Evolutionary conservation across 2,329 filamentous ascomycete species (phyloP).

Genomic region (Aspergillus sp.): DNA sequence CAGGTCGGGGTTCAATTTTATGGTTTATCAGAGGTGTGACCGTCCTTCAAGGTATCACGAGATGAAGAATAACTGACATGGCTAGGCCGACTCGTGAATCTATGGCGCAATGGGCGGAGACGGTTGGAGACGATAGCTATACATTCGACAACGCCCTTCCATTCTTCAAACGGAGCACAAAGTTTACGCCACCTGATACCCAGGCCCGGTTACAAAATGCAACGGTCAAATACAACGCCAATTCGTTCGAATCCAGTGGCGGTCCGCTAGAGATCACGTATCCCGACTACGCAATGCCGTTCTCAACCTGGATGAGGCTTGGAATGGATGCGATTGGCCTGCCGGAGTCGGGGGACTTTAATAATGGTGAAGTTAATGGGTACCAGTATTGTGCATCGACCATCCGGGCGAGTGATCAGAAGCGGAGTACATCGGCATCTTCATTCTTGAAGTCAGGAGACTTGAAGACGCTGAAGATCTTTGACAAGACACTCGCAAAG

Average conservation of each 20-base stretch:
- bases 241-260: slow-evolving; percentile 25
- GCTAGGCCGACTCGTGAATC: slow-evolving; percentile 19
- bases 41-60: too few relatives aligned
- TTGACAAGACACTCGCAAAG: slow-evolving; percentile 48
- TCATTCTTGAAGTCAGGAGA: slow-evolving; percentile 35
- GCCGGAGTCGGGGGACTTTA: slow-evolving; percentile 42
- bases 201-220: slow-evolving; percentile 22
- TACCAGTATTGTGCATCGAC: slow-evolving; percentile 44
- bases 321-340: slow-evolving; percentile 51
- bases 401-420: slow-evolving; percentile 31
- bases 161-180: slow-evolving; percentile 32
- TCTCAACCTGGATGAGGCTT: slow-evolving; percentile 44
- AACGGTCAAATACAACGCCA: slow-evolving; percentile 20
- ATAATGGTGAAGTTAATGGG: slow-evolving; percentile 49
- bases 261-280: slow-evolving; percentile 49
- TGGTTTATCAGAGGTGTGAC: slow-evolving; percentile 8
- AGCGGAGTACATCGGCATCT: slow-evolving; percentile 37
- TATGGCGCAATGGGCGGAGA: slow-evolving; percentile 29
- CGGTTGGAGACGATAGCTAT: slow-evolving; percentile 33
- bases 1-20: slow-evolving; percentile 8
- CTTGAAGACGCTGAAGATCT: slow-evolving; percentile 43
- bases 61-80: neutral
- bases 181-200: slow-evolving; percentile 32
- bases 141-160: slow-evolving; percentile 31
- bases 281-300: slow-evolving; percentile 46